Percentiles rank a stretch among this genome's conserved stretches.
Conservation (phyloP, 192 early-diverging fungal species). For the Linderina pennispora region DNA sequence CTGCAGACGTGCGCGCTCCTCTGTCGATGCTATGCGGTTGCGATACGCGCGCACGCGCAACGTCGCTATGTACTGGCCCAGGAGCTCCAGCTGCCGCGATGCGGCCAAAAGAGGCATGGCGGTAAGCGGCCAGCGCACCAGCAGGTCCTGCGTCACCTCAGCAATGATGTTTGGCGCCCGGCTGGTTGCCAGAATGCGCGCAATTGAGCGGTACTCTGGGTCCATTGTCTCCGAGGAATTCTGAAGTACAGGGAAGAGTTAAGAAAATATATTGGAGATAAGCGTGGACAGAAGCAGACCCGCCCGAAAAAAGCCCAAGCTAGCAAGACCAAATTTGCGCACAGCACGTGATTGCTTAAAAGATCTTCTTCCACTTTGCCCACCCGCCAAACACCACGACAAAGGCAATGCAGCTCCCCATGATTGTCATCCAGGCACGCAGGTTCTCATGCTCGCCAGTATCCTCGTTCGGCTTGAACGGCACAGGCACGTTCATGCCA, state of each 20-base stretch:
- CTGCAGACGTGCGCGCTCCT: not conserved
- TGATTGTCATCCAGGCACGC: conserved; percentile 51
- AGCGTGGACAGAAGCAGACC: no score
- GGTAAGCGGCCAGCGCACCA: conserved; percentile 1
- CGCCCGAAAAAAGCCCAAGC: not conserved
- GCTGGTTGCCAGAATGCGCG: conserved; percentile 16
- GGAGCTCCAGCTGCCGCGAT: conserved; percentile 1
- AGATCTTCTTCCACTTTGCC: conserved; percentile 1
- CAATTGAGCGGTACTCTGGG: conserved; percentile 6
- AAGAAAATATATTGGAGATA: not conserved
- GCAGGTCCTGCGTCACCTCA: conserved; percentile 18
- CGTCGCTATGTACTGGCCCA: conserved; percentile 21
- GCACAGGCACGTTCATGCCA: conserved; percentile 62
- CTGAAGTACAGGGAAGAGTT: no score
- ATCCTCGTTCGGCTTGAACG: conserved; percentile 41
- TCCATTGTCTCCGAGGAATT: no score
- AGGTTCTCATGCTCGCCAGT: conserved; percentile 11
- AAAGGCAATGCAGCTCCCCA: conserved; percentile 35
- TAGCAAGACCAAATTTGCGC: not conserved
- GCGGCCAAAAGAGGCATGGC: not conserved
- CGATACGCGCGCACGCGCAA: not conserved
- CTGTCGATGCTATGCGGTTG: not conserved
- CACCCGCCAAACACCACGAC: conserved; percentile 20
- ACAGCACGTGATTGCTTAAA: conserved; percentile 1
- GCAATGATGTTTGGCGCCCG: conserved; percentile 11